Percentiles rank a stretch among this genome's conserved stretches.
Conservation (phyloP, 2,329 filamentous ascomycete genomes). For the Penicillium sp. region DNA sequence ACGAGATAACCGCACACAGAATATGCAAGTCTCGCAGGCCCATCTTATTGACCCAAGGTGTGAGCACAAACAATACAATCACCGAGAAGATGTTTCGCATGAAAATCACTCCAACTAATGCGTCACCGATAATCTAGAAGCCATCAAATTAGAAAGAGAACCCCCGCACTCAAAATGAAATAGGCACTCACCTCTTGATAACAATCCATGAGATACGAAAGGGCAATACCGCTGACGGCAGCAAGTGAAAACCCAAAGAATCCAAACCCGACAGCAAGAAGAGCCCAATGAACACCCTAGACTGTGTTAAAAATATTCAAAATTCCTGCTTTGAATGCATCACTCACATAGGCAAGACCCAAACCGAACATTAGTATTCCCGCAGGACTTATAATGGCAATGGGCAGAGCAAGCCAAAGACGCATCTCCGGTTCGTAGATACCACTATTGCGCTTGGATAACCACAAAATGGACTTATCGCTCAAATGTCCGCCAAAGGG, state of each 20-base stretch:
- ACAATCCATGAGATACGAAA: constrained; percentile 34
- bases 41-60: constrained; percentile 39
- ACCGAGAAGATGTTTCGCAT: constrained; percentile 47
- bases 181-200: constrained; percentile 29
- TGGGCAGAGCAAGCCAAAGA: constrained; percentile 34
- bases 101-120: constrained; percentile 48
- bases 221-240: constrained; percentile 23
- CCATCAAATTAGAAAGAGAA: neutral
- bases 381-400: constrained; percentile 33
- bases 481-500: constrained; percentile 38
- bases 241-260: constrained; percentile 21
- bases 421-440: constrained; percentile 50
- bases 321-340: neutral
- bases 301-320: neutral
- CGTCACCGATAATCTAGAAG: constrained; percentile 49
- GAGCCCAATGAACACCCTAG: constrained; percentile 29
- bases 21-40: constrained; percentile 26
- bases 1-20: constrained; percentile 16
- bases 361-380: constrained; percentile 44
- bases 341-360: constrained; percentile 29
- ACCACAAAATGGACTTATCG: constrained; percentile 40
- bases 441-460: constrained; percentile 41
- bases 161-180: neutral
- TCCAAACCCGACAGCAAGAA: constrained; percentile 31
- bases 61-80: constrained; percentile 48